phyloP scores from a whole-genome alignment of 306 rosid genomes.

The Oxytropis ochrocephala region DNA sequence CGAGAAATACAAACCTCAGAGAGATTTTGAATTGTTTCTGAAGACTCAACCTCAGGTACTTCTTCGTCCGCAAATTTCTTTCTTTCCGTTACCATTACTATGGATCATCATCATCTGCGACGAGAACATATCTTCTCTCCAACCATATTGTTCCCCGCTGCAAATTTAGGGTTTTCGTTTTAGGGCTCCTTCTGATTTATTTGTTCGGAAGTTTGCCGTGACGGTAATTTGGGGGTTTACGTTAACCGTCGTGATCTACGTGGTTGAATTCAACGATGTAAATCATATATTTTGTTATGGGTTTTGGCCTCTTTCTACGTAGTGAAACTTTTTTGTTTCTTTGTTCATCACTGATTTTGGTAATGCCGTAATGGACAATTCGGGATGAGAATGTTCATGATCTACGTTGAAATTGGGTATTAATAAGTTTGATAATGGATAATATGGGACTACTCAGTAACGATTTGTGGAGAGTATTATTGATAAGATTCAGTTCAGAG shows the following conservation, averaged over 20 bases:
- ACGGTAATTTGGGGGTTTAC: background rate
- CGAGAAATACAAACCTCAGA: no score
- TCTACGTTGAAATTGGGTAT: background rate
- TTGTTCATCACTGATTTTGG: background rate
- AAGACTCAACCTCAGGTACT: background rate
- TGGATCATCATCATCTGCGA: background rate
- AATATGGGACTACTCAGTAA: background rate
- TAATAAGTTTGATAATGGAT: background rate
- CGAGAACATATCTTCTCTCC: background rate
- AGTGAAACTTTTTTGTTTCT: background rate
- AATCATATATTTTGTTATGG: background rate
- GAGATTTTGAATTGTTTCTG: no score
- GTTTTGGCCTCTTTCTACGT: background rate
- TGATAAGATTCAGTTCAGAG: background rate
- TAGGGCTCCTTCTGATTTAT: background rate
- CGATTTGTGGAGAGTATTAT: background rate
- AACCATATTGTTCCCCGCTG: background rate
- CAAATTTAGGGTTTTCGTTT: background rate
- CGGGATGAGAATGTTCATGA: background rate
- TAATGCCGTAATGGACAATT: no score
- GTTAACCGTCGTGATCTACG: background rate
- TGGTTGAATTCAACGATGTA: background rate
- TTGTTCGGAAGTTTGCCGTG: background rate
- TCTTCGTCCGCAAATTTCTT: background rate
- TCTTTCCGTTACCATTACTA: background rate